A percentile compares a stretch with the other conserved stretches of the same genome.
Evolutionary conservation across 2,329 filamentous ascomycete genomes (phyloP).

Genomic region (Gaeumannomyces tritici): DNA sequence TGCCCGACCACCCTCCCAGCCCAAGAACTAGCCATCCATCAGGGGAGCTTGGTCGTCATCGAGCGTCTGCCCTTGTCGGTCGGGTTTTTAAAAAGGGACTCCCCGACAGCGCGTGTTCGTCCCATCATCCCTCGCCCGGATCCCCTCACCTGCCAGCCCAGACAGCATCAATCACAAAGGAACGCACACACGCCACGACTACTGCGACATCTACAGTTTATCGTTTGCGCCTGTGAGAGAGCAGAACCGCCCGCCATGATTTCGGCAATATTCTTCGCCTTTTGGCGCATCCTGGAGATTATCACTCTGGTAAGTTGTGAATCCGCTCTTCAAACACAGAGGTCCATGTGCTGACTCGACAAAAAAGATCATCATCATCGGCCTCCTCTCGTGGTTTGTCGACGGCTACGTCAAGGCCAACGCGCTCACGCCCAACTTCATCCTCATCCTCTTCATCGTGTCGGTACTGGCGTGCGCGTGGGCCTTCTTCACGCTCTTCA

Average conservation of each 20-base stretch:
- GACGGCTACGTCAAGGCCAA: slow-evolving; percentile 47
- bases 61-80: not conserved
- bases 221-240: not conserved
- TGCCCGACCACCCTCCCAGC: not conserved
- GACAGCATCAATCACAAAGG: too few species aligned
- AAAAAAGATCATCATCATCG: slow-evolving; percentile 53
- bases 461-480: slow-evolving; percentile 53
- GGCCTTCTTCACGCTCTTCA: slow-evolving; percentile 56
- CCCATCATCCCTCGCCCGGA: not conserved
- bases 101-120: not conserved
- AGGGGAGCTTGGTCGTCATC: not conserved
- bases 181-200: not conserved
- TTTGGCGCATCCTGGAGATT: slow-evolving; percentile 53
- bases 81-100: not conserved
- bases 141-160: not conserved
- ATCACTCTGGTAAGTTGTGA: slow-evolving; percentile 44
- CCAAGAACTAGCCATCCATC: not conserved
- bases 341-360: not conserved
- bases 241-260: slow-evolving; percentile 36
- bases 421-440: slow-evolving; percentile 48
- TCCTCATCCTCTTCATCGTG: slow-evolving; percentile 60
- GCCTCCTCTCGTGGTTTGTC: slow-evolving; percentile 60
- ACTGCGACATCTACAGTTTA: not conserved
- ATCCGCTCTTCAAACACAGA: not conserved
- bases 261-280: slow-evolving; percentile 54